Percentiles rank a stretch among this genome's conserved stretches.
These are phyloP conservation scores for Rhododendron kiyosumense DNA, from an alignment of 148 eudicot genomes.

Conservation along the genomic window DNA sequence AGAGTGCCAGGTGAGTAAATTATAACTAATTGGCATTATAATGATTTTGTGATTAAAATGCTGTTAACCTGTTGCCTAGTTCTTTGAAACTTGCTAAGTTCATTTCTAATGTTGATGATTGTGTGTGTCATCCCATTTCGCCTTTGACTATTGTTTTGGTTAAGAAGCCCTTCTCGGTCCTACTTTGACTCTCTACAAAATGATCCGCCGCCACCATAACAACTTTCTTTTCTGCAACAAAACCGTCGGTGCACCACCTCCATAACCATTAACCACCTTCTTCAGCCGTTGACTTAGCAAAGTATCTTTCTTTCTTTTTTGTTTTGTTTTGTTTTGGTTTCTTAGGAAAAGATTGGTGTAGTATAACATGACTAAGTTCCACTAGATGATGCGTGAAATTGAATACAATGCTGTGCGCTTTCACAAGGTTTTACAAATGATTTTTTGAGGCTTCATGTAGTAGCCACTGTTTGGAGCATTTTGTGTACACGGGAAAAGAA, in stretches of 20 bases:
- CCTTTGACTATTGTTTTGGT: not conserved
- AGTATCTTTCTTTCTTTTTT: not conserved
- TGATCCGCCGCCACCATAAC: not conserved
- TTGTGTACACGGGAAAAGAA: not conserved
- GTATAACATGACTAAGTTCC: not conserved
- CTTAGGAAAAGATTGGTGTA: not conserved
- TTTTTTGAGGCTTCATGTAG: not conserved
- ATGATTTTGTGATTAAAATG: not conserved
- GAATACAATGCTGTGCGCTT: not conserved
- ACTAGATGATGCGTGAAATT: not conserved
- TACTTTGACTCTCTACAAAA: not conserved
- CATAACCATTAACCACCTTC: not conserved
- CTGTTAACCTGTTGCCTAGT: not conserved
- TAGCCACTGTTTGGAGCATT: not conserved
- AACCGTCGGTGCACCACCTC: not conserved
- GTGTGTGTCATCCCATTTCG: not conserved
- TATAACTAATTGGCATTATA: not conserved
- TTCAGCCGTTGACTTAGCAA: not conserved
- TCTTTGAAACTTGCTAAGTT: not conserved
- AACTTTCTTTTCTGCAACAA: not conserved
- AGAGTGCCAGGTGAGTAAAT: slow-evolving; percentile 83
- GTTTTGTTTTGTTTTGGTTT: not conserved
- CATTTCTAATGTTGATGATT: not conserved
- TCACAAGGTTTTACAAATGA: not conserved
- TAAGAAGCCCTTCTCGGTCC: not conserved